Base-by-base conservation (phyloP, 2,329 filamentous ascomycete genomes). In the Teratosphaeria destructans region DNA sequence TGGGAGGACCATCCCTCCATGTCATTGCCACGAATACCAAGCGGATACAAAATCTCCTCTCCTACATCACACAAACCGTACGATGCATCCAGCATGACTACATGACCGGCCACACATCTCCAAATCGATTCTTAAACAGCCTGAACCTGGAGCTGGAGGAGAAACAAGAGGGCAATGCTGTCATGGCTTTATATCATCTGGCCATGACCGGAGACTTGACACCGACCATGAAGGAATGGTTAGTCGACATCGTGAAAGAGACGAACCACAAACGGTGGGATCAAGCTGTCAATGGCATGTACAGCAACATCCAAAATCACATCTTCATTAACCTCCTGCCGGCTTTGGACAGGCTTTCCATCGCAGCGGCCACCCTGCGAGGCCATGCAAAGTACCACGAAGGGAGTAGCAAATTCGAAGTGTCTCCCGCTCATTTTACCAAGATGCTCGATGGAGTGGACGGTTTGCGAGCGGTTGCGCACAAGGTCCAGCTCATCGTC, bases 241-340 rank as follows among this genome's bases (percentile, higher is more conserved):
- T 99, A 1, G 64, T 60, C 16, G 69, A 72, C 47, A 67, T 68
- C 26, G 61, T 71, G 52, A 67, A 67, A 55, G 69, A 71, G 26
- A 63, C 61, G 2, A 65, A 67, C 49, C 89, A 95, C 67, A 96
- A 96, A 74, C 82, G 94, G 55, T 99, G 94, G 94, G 92, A 97
- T 63, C 95, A 93, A 69, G 87, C 89, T 5, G 88, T 95, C 2
- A 81, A 83, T 1, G 84, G 85, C 3, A 90, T 91, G 0, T 86
- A 96, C 23, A 85, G 89, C 61, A 87, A 85, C 58, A 80, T 97
- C 10, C 84, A 90, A 56, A 82, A 84, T 57, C 79, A 97, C 12
- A 79, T 91, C 0, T 92, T 96, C 69, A 87, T 96, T 70, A 92
- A 95, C 71, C 85, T 96, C 57, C 80, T 97, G 2, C 94, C 94